These are phyloP conservation scores for Papiliotrema flavescens DNA, from an alignment of 1,284 basidiomycete species.

Conservation along the genomic window DNA sequence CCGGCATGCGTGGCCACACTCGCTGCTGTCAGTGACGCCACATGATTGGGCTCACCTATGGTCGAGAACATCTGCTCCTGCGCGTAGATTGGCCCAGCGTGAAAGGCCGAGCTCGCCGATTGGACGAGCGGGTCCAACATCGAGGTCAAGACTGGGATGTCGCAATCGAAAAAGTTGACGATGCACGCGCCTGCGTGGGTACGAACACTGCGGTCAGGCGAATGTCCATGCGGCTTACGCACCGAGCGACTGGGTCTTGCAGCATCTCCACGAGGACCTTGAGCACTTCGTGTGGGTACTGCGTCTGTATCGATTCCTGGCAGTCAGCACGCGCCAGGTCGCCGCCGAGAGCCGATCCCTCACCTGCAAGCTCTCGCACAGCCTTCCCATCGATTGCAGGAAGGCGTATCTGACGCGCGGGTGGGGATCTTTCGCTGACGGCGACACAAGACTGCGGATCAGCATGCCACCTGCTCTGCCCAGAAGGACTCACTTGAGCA, in stretches of 20 bases:
- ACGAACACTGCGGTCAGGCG: slow-evolving; percentile 59
- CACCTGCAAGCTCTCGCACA: slow-evolving; percentile 78
- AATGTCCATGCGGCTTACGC: background rate
- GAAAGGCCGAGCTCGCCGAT: slow-evolving; percentile 61
- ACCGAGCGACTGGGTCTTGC: slow-evolving; percentile 71
- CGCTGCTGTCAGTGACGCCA: slow-evolving; percentile 20
- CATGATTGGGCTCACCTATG: slow-evolving; percentile 14
- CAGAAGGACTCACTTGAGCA: slow-evolving; percentile 11
- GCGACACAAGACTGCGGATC: slow-evolving; percentile 62
- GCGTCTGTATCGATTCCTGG: slow-evolving; percentile 30
- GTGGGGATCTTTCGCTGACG: slow-evolving; percentile 70
- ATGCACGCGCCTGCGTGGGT: slow-evolving; percentile 76
- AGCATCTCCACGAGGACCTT: slow-evolving; percentile 66
- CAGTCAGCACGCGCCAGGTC: background rate
- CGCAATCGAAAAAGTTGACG: slow-evolving; percentile 84
- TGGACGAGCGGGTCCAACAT: slow-evolving; percentile 74
- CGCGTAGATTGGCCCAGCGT: slow-evolving; percentile 56
- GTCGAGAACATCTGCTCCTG: slow-evolving; percentile 81
- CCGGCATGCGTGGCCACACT: slow-evolving; percentile 74
- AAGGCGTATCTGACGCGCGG: slow-evolving; percentile 78
- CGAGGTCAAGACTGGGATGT: slow-evolving; percentile 63
- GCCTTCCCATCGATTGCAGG: slow-evolving; percentile 78
- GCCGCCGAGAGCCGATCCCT: slow-evolving; percentile 7
- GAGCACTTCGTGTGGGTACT: slow-evolving; percentile 48
- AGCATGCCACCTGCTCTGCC: background rate